Percentiles rank a stretch among this genome's conserved stretches.
Conservation (phyloP, 1,284 basidiomycete species). For the Tilletia caries region DNA sequence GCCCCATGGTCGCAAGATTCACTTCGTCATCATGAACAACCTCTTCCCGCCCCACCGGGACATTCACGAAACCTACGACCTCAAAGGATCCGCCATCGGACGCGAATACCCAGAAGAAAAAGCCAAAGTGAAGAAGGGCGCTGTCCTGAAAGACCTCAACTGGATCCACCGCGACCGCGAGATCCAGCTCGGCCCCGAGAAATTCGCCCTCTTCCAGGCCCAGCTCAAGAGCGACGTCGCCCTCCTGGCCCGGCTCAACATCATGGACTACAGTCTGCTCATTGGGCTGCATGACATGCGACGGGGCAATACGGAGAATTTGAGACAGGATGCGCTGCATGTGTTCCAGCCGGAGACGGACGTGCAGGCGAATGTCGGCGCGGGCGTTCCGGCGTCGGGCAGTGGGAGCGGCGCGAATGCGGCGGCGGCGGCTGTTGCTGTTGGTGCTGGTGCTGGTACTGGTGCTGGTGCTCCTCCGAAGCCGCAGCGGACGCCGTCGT, state of each 20-base stretch:
- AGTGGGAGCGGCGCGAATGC: conserved; percentile 34
- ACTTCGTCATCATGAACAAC: conserved; percentile 99
- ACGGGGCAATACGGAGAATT: conserved; percentile 83
- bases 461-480: neutral
- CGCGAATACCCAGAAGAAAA: conserved; percentile 83
- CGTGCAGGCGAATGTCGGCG: conserved; percentile 28
- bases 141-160: conserved; percentile 91
- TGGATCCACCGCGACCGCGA: conserved; percentile 79
- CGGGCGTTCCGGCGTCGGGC: conserved; percentile 2
- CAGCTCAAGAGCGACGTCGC: conserved; percentile 83
- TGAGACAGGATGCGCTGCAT: conserved; percentile 80
- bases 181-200: conserved; percentile 89
- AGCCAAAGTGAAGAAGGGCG: conserved; percentile 72
- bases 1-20: conserved; percentile 87
- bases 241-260: conserved; percentile 74
- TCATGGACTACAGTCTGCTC: conserved; percentile 95
- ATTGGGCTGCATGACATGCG: conserved; percentile 91
- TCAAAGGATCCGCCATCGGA: conserved; percentile 90
- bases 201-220: conserved; percentile 80
- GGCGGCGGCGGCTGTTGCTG: neutral
- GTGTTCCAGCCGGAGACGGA: conserved; percentile 72
- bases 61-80: conserved; percentile 94
- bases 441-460: neutral
- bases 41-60: conserved; percentile 96
- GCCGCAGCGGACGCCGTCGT: neutral